Evolutionary conservation across 345 rosid genomes (phyloP), one percentile per base, ranked within the genome.

Genomic region (Theobroma cacao): DNA sequence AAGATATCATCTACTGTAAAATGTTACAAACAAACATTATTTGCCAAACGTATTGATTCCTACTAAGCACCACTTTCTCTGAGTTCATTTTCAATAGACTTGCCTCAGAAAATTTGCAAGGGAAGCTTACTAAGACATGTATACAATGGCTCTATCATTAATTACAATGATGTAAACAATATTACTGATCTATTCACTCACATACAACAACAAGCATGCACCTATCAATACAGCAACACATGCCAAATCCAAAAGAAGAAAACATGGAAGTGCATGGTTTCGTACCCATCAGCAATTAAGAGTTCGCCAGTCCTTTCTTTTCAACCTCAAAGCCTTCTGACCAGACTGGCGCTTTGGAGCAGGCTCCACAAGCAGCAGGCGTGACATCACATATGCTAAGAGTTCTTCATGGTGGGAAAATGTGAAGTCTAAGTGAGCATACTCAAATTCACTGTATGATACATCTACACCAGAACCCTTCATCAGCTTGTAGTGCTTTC

Each of bases 371-470:
- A 87, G 90, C 82, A 90, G 79, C 89, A 96, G 72, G 31, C 92
- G 88, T 0, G 99, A 92, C 97, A 91, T 85, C 67, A 96, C 97
- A 14, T 89, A 94, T 7, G 91, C 84, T 62, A 96, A 63, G 79
- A 96, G 86, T 77, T 96, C 99, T 82, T 96, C 97, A 0, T 85
- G 94, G 84, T 96, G 97, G 31, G 98, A 89, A 78, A 94, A 94
- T 18, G 94, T 96, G 89, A 96, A 96, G 86, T 96, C 99, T 82
- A 94, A 84, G 85, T 94, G 99, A 22, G 93, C 99, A 72, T 92
- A 96, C 82, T 96, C 98, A 24, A 87, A 90, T 82, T 92, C 98
- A 0, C 60, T 85, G 75, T 85, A 92, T 0, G 99, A 89, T 22
- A 87, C 95, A 20, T 94, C 92, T 3, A 92, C 97, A 1, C 83